Evolutionary conservation across 352 stramenopile genomes (phyloP).

Genomic region (Thalassiosira hispida): DNA sequence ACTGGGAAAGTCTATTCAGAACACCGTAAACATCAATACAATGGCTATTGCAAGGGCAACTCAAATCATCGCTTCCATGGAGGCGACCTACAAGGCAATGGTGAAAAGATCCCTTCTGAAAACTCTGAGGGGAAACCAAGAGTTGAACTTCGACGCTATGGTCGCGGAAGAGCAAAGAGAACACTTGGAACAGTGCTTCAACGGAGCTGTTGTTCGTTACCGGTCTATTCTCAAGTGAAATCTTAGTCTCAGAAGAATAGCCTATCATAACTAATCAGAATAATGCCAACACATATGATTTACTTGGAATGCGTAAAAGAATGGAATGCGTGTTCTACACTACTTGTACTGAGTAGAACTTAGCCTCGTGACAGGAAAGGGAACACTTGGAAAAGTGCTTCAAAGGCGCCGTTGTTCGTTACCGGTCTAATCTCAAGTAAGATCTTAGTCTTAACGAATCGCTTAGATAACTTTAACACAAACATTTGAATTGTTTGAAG

Average conservation of each 20-base stretch:
- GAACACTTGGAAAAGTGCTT: too few species aligned
- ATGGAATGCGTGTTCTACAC: not conserved
- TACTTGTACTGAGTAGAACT: too few species aligned
- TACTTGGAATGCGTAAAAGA: slow-evolving; percentile 16
- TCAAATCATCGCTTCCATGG: slow-evolving; percentile 26
- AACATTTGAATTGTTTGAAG: slow-evolving; percentile 4
- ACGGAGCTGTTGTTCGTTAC: slow-evolving; percentile 27
- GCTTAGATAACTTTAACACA: not conserved
- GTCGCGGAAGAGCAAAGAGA: slow-evolving; percentile 19
- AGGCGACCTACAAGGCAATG: slow-evolving; percentile 45
- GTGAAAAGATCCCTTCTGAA: slow-evolving; percentile 42
- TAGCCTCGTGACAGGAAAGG: too few species aligned
- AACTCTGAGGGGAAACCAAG: slow-evolving; percentile 14
- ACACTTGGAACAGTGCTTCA: slow-evolving; percentile 31
- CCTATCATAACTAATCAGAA: not conserved
- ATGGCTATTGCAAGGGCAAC: slow-evolving; percentile 19
- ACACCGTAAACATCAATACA: slow-evolving; percentile 1
- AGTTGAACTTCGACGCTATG: slow-evolving; percentile 25
- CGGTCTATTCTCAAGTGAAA: slow-evolving; percentile 23
- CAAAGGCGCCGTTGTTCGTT: too few species aligned
- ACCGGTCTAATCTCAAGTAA: slow-evolving; percentile 30
- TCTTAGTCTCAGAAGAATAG: not conserved
- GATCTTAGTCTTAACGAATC: not conserved
- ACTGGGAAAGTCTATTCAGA: slow-evolving; percentile 31
- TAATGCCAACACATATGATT: not conserved